Conservation (phyloP, 768 basidiomycete genomes). For the Collybiopsis confluens region DNA sequence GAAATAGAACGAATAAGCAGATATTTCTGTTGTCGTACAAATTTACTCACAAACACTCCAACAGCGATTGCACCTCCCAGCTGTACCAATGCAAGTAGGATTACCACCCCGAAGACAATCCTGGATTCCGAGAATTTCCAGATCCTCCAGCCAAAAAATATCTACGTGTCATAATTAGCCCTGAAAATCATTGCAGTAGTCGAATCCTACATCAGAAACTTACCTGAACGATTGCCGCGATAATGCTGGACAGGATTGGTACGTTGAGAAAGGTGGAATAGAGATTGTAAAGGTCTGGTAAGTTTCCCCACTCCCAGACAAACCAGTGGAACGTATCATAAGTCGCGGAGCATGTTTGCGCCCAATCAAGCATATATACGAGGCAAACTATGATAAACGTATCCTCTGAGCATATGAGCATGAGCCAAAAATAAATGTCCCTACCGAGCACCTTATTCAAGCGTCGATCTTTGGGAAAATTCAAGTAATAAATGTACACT, state of each 20-base stretch:
- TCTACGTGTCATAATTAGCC: slow-evolving; percentile 1
- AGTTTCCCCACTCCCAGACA: slow-evolving; percentile 15
- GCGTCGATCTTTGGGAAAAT: slow-evolving; percentile 14
- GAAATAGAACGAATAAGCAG: not conserved
- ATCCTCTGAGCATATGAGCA: too few species aligned
- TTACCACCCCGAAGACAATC: slow-evolving; percentile 3
- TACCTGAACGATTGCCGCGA: slow-evolving; percentile 16
- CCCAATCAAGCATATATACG: slow-evolving; percentile 16
- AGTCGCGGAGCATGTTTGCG: slow-evolving; percentile 15
- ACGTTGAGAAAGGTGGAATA: slow-evolving; percentile 14
- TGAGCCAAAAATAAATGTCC: not conserved
- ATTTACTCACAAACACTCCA: slow-evolving; percentile 7
- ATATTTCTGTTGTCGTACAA: not conserved
- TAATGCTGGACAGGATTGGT: slow-evolving; percentile 14
- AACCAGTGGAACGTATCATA: slow-evolving; percentile 19
- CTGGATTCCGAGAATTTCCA: slow-evolving; percentile 11
- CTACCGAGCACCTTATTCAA: slow-evolving; percentile 12
- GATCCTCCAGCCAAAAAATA: slow-evolving; percentile 18
- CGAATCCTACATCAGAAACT: not conserved
- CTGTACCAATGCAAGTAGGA: slow-evolving; percentile 12
- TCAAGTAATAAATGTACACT: slow-evolving; percentile 16
- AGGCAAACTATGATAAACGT: slow-evolving; percentile 10
- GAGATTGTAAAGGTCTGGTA: slow-evolving; percentile 5
- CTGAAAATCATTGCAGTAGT: not conserved
- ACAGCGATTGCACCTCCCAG: slow-evolving; percentile 11